Evolutionary conservation across 768 basidiomycete species (phyloP), one percentile per base, ranked within the genome.

Genomic region (Lentinula guzmanii): DNA sequence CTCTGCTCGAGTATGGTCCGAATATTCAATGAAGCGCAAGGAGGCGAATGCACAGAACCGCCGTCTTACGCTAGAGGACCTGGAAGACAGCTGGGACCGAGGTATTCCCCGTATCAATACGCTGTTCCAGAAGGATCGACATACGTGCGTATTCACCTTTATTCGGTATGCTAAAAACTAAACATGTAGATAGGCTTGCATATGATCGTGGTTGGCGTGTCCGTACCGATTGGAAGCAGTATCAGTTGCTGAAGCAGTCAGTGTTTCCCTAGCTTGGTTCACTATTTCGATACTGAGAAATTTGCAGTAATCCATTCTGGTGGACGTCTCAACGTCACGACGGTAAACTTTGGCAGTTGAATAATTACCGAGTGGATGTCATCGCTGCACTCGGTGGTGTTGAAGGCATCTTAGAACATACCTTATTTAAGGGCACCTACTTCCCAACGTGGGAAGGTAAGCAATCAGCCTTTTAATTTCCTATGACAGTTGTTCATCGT

Each of bases 181-280:
- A 39, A 64, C 34, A 52, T 58, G 41, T 60, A 24, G 61, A 60
- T 67, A 91, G 89, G 31, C 75, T 99, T 69, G 97, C 97, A 0
- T 99, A 98, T 72, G 97, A 98, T 74, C 96, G 96, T 73, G 96
- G 97, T 67, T 98, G 95, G 96, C 91, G 96, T 79, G 93, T 95
- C 42, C 86, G 96, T 51, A 95, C 93, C 16, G 93, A 97, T 74
- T 99, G 93, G 92, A 97, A 98, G 74, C 94, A 96, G 71, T 98
- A 97, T 72, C 95, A 97, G 68, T 74, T 95, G 8, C 78, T 94
- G 61, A 95, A 95, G 72, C 90, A 94, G 91, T 91, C 65, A 67
- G 89, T 77, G 1, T 43, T 11, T n/a, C 56, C 11, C 6, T 3
- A 56, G 15, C n/a, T 52, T 21, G 35, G 6, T n/a, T 53, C 39